Evolutionary conservation across 805 yeast genomes (phyloP).

Genomic region (Candida glaebosa): DNA sequence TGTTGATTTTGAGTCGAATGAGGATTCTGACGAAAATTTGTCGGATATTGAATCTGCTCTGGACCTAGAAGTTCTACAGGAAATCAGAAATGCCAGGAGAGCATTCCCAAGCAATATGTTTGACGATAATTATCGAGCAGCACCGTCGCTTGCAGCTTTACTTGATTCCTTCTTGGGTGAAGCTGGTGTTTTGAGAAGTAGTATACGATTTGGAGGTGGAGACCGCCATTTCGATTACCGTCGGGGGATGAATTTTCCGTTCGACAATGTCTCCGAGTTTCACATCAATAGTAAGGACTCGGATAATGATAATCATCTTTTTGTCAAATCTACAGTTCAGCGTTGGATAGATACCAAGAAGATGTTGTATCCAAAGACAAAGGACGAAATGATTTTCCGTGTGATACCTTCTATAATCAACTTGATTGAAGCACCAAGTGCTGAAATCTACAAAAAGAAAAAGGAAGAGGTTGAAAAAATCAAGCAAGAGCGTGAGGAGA

Average conservation of each 20-base stretch:
- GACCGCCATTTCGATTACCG: constrained; percentile 4
- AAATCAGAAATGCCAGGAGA: constrained; percentile 13
- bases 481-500: constrained; percentile 27
- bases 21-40: constrained; percentile 15
- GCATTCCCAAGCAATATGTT: constrained; percentile 3
- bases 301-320: constrained; percentile 17
- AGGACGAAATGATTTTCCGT: constrained; percentile 18
- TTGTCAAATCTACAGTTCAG: constrained; percentile 49
- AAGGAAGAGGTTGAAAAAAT: constrained; percentile 23
- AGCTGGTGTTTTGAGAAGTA: constrained; percentile 17
- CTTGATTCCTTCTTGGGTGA: constrained; percentile 12
- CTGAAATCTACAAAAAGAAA: constrained; percentile 29
- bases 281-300: constrained; percentile 6
- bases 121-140: constrained; percentile 6
- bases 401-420: constrained; percentile 40
- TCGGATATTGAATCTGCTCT: constrained; percentile 18
- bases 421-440: constrained; percentile 47
- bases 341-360: constrained; percentile 65
- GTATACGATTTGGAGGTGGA: constrained; percentile 18
- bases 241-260: constrained; percentile 15
- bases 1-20: constrained; percentile 13
- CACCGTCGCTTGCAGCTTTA: constrained; percentile 11
- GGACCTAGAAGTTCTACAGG: constrained; percentile 18
- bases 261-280: constrained; percentile 10
- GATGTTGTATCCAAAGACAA: constrained; percentile 45